phyloP scores from a whole-genome alignment of 2,329 filamentous ascomycete species.

The Mollisiaceae sp. region DNA sequence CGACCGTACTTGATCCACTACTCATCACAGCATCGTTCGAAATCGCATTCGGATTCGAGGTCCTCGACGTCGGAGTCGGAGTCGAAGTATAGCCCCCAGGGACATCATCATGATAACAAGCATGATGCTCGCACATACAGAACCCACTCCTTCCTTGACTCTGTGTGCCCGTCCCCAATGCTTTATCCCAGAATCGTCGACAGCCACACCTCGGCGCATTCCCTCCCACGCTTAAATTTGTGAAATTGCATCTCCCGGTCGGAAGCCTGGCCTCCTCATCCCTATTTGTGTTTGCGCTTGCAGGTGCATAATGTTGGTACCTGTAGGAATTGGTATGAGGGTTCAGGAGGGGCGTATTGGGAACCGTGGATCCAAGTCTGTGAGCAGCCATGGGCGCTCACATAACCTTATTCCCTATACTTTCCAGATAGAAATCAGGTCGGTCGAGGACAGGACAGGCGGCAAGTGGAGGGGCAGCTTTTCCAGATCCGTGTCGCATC shows the following conservation, averaged over 20 bases:
- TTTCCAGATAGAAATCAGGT: not conserved
- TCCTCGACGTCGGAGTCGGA: not conserved
- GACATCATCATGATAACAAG: constrained; percentile 55
- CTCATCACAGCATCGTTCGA: constrained; percentile 20
- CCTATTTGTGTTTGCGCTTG: constrained; percentile 22
- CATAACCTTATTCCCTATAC: not conserved
- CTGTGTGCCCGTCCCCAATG: constrained; percentile 24
- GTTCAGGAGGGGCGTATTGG: constrained; percentile 39
- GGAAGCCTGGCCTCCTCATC: constrained; percentile 43
- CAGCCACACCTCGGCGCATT: constrained; percentile 55
- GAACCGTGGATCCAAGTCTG: constrained; percentile 27
- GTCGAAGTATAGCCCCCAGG: constrained; percentile 23
- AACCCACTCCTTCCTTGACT: constrained; percentile 27
- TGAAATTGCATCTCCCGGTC: constrained; percentile 57
- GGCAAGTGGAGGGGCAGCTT: constrained; percentile 24
- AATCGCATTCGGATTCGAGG: not conserved
- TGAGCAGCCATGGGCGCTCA: constrained; percentile 38
- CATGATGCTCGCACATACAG: constrained; percentile 62
- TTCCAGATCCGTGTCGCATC: constrained; percentile 34
- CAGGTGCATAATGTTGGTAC: not conserved
- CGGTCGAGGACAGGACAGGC: constrained; percentile 1
- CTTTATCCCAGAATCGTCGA: constrained; percentile 56
- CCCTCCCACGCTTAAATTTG: constrained; percentile 50
- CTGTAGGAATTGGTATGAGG: not conserved
- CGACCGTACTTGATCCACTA: constrained; percentile 13